Conservation (phyloP, 345 rosid genomes). For the Populus davidiana region DNA sequence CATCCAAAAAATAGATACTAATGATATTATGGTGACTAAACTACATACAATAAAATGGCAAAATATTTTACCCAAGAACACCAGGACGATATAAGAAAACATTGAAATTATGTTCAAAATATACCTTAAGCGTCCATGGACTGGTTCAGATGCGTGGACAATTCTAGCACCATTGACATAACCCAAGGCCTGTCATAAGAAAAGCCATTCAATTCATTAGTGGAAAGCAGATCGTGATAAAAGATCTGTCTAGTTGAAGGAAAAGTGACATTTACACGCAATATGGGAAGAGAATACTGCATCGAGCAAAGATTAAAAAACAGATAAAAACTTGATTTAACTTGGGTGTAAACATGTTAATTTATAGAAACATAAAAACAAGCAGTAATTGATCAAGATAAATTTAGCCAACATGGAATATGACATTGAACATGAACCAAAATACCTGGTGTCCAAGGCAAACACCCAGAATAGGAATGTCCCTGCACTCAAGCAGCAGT, state of each 20-base stretch:
- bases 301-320: neutral
- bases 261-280: neutral
- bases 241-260: neutral
- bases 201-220: constrained; percentile 15
- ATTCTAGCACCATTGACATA: constrained; percentile 83
- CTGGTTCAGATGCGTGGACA: constrained; percentile 85
- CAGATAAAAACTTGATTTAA: neutral
- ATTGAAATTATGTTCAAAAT: constrained; percentile 11
- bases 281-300: neutral
- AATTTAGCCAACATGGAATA: neutral
- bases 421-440: neutral
- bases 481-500: constrained; percentile 72
- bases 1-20: neutral
- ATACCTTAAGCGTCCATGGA: constrained; percentile 96
- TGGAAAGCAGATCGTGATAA: neutral
- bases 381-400: neutral
- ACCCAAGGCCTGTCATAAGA: constrained; percentile 74
- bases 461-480: constrained; percentile 86
- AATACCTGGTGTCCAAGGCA: constrained; percentile 97
- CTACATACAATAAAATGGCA: neutral
- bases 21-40: neutral
- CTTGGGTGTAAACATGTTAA: neutral
- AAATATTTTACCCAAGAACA: neutral
- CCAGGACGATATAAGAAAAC: neutral
- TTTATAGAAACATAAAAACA: neutral